Base-by-base conservation (phyloP, 495 filamentous ascomycete species). In the Xylaria scruposa region DNA sequence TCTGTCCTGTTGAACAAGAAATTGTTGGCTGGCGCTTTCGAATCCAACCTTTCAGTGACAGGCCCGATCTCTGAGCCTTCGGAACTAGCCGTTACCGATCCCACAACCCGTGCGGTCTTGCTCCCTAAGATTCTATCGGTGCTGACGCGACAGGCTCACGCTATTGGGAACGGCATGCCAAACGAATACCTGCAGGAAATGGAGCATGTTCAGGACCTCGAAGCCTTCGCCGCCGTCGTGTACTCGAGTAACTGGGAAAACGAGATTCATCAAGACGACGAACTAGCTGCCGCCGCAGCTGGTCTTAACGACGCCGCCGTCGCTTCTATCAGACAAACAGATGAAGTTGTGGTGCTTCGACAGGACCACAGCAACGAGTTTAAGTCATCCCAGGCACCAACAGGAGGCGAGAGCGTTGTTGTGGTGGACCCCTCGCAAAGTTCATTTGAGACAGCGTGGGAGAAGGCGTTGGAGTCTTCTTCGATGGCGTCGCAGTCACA, bases 171-270 rank as follows among this genome's bases (percentile, higher is more conserved):
- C 70, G 92, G 91, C n/a, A 87, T 91, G 61, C 87, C 89, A 13
- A 98, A 98, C 78, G 92, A 97, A 79, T 98, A 98, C 80, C 85
- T 98, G 59, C 86, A 89, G 66, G 91, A 88, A 1, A 93, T 95
- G 88, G 95, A 98, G 75, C 79, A 86, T 60, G 94, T 96, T 13
- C 87, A 88, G 15, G 94, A 98, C 72, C 84, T 98, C n/a, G 93
- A 97, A 76, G 95, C 93, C 0, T 98, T 98, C 74, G 93, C 95
- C 5, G 95, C 96, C 1, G 91, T 98, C 9, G 93, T 98, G 38
- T 98, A 97, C 78, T 94, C 91, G 70, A 95, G 92, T 62, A 97
- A 97, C 81, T 97, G 87, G 87, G 83, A 88, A 77, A 85, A 92
- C 71, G 93, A 97, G 76, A 89, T 92, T 61, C 89, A 88, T 64